Base-by-base conservation (phyloP, 2,329 filamentous ascomycete species). In the Colletotrichum incanum region DNA sequence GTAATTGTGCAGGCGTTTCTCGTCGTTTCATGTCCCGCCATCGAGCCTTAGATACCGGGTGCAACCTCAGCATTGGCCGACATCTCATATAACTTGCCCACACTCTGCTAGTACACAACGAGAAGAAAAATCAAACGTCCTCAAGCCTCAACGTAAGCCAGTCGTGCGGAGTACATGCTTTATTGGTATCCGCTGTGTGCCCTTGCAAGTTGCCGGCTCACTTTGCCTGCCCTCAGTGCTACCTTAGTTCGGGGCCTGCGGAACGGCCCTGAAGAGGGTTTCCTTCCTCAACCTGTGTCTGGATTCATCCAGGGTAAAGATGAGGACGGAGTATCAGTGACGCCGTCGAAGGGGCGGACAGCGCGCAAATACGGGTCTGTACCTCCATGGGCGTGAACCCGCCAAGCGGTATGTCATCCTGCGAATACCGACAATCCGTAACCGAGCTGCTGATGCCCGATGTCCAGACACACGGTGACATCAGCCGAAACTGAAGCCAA, bases 1-100 rank as follows among this genome's bases (percentile, higher is more conserved):
- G 45, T 23, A 26, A 45, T 47, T 54, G n/a, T 45, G n/a, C 60
- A 63, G 55, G 59, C 54, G 69, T 69, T 68, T 72, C 59, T 23
- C 20, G 31, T 64, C 47, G 69, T 72, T 72, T 72, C 69, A 69
- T 68, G 65, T 69, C 47, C 52, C 54, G 59, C 65, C 47, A 47
- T 63, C 28, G 37, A 66, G 59, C 54, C 59, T 54, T 60, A 50
- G 45, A 41, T 37, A 20, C 45, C 37, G 45, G 37, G 64, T 72
- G 50, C 50, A 31, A 69, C 69, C 58, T 58, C 50, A 58, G 65
- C 43, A 62, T 62, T 52, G 64, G 50, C 59, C 61, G 18, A 49
- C 26, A 56, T 55, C 31, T 63, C 52, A 62, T 52, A 47, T 69
- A 54, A n/a, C 49, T 47, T 58, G 59, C 31, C 59, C 52, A 69